phyloP scores from a whole-genome alignment of 352 stramenopile species.

The Elongisporangium senticosum region DNA sequence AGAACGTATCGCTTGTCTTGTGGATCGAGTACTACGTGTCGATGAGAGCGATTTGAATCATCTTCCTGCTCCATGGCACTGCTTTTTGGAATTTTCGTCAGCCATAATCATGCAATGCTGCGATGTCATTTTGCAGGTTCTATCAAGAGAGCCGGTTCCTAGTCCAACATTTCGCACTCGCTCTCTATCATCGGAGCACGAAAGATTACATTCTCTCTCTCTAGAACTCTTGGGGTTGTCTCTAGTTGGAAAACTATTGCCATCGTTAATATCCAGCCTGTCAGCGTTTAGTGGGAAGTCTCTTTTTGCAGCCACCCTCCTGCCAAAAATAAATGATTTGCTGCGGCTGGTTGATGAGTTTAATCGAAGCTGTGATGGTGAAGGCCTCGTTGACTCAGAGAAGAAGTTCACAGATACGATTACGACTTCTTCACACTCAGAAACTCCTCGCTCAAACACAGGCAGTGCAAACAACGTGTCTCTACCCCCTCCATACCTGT shows the following conservation, averaged over 20 bases:
- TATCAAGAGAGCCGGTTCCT: conserved; percentile 16
- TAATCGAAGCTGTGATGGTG: conserved; percentile 17
- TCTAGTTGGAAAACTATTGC: conserved; percentile 49
- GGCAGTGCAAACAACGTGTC: not conserved
- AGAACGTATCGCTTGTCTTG: conserved; percentile 12
- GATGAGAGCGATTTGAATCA: conserved; percentile 15
- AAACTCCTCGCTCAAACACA: not conserved
- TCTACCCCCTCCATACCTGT: not conserved
- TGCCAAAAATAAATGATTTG: conserved; percentile 37
- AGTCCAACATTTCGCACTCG: conserved; percentile 20
- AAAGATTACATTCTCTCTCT: conserved; percentile 5
- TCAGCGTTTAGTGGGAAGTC: conserved; percentile 54
- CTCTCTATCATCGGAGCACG: not conserved
- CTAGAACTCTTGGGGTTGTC: conserved; percentile 29
- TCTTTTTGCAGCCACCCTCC: conserved; percentile 39
- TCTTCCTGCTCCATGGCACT: conserved; percentile 35
- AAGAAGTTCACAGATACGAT: conserved; percentile 22
- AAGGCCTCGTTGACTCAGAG: conserved; percentile 11
- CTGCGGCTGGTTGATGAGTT: conserved; percentile 44
- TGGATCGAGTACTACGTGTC: conserved; percentile 33
- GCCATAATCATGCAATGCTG: conserved; percentile 19
- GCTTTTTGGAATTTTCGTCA: conserved; percentile 40
- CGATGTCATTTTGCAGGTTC: conserved; percentile 25
- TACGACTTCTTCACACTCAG: conserved; percentile 1
- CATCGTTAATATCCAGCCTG: conserved; percentile 43